phyloP scores from a whole-genome alignment of 352 stramenopile species.

The Poterioochromonas sp. region DNA sequence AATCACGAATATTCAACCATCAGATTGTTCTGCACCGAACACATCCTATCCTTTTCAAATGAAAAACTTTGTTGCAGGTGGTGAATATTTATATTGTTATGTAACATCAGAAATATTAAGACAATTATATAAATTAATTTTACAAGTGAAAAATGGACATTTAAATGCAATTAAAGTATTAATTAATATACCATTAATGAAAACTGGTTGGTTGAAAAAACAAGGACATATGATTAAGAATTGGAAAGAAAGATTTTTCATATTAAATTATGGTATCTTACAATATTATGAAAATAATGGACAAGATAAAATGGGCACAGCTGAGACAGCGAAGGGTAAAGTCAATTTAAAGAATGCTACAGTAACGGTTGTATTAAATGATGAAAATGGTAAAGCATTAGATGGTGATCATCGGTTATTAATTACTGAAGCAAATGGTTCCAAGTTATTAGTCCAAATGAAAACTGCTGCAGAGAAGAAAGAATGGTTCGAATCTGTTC shows the following conservation, averaged over 20 bases:
- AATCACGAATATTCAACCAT: neutral
- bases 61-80: neutral
- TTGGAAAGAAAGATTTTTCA: constrained; percentile 2
- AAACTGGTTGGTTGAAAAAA: constrained; percentile 1
- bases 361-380: neutral
- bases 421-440: neutral
- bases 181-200: neutral
- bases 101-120: neutral
- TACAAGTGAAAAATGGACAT: neutral
- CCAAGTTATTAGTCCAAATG: neutral
- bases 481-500: constrained; percentile 4
- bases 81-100: constrained; percentile 1
- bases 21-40: neutral
- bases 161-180: neutral
- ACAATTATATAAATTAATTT: neutral
- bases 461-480: neutral
- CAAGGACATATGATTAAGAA: constrained; percentile 27
- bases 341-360: neutral
- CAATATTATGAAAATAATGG: constrained; percentile 22
- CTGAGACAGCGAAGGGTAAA: neutral
- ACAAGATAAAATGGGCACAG: neutral
- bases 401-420: neutral
- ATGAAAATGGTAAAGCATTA: neutral
- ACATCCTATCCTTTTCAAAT: neutral
- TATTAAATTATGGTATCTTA: neutral